A percentile compares a stretch with the other conserved stretches of the same genome.
Conservation (phyloP, 345 rosid genomes). For the thale cress (Arabidopsis thaliana) region TAIR10.1 NC_003075.7:17105001-17105500, state of each 20-base stretch:
- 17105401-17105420: neutral
- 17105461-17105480: neutral
- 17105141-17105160: constrained; percentile 11
- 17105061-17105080: neutral
- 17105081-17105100: constrained; percentile 10
- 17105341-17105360: constrained; percentile 7
- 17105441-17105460: neutral
- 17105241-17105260: neutral
- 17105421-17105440: neutral
- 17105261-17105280: neutral
- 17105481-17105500: neutral
- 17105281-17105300: neutral
- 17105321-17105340: neutral
- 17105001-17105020: constrained; percentile 19
- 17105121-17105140: constrained; percentile 7
- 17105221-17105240: neutral
- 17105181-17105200: neutral
- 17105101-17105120: constrained; percentile 22
- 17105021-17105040: neutral
- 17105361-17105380: neutral
- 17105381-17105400: neutral
- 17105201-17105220: constrained; percentile 16
- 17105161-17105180: neutral
- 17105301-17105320: neutral
- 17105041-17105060: constrained; percentile 32